Evolutionary conservation across 768 basidiomycete genomes (phyloP).

Genomic region (Auriscalpium microsporum): DNA sequence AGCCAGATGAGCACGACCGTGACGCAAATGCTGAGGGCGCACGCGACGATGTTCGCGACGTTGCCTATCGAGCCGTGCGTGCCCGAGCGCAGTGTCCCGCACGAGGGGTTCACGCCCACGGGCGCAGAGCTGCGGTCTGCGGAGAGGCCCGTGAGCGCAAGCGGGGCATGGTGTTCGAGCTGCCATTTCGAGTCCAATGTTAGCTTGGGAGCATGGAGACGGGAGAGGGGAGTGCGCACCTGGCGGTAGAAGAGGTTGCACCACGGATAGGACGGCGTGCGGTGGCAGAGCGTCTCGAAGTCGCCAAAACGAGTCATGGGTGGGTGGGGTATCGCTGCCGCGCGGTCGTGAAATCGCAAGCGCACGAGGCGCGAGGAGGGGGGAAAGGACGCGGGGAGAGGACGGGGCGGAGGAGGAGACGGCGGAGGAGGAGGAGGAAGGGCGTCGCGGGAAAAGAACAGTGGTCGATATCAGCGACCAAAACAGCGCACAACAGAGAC

Average conservation of each 20-base stretch:
- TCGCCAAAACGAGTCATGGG: constrained; percentile 62
- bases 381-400: background rate
- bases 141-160: constrained; percentile 34
- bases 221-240: constrained; percentile 32
- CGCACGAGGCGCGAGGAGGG: background rate
- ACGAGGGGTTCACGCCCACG: constrained; percentile 74
- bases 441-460: background rate
- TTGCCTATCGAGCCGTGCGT: constrained; percentile 61
- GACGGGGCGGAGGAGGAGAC: background rate
- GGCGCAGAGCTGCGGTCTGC: constrained; percentile 47
- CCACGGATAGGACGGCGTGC: constrained; percentile 77
- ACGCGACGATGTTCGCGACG: constrained; percentile 79
- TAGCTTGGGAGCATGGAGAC: background rate
- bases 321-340: background rate
- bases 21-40: constrained; percentile 62
- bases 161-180: constrained; percentile 24
- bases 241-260: constrained; percentile 94
- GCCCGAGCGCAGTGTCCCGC: constrained; percentile 64
- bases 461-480: background rate
- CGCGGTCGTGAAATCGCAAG: background rate
- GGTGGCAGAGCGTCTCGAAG: constrained; percentile 57
- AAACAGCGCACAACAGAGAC: background rate
- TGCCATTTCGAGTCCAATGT: constrained; percentile 9
- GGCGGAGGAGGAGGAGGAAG: background rate
- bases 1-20: constrained; percentile 47